Evolutionary conservation across 2,329 filamentous ascomycete species (phyloP).

Genomic region (Xylaria sp.): DNA sequence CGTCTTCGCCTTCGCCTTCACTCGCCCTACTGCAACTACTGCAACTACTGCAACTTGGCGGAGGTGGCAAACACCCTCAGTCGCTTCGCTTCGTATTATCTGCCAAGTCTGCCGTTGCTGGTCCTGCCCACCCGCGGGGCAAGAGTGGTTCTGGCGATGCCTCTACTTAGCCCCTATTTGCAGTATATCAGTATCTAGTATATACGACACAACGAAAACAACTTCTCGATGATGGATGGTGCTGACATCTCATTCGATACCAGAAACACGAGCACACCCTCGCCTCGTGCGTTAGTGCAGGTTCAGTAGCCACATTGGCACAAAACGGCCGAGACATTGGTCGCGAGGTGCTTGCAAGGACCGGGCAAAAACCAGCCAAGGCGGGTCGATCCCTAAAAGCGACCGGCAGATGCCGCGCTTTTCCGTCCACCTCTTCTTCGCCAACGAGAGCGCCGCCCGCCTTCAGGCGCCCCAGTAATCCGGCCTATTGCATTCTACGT

Average conservation of each 20-base stretch:
- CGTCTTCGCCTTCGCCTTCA: not conserved
- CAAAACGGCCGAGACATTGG: conserved; percentile 17
- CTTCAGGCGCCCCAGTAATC: not conserved
- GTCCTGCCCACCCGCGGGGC: not conserved
- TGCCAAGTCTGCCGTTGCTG: not conserved
- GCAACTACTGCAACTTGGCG: not conserved
- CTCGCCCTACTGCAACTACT: not conserved
- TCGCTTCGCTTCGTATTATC: not conserved
- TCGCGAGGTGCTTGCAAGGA: conserved; percentile 4
- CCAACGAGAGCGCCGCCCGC: not conserved
- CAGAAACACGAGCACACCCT: not conserved
- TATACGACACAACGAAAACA: not conserved
- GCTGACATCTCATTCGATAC: not conserved
- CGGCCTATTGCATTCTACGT: not conserved
- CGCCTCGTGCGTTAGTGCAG: too few species aligned
- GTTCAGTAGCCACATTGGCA: not conserved
- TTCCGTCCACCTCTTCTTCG: not conserved
- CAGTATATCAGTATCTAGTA: too few species aligned
- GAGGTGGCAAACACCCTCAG: not conserved
- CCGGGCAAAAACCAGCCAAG: not conserved
- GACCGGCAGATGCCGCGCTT: not conserved
- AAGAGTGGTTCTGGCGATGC: not conserved
- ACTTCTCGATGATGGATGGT: not conserved
- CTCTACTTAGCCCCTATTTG: too few species aligned
- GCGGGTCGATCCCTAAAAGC: not conserved